Base-by-base conservation (phyloP, 768 basidiomycete genomes). In the Naganishia kalamii region DNA sequence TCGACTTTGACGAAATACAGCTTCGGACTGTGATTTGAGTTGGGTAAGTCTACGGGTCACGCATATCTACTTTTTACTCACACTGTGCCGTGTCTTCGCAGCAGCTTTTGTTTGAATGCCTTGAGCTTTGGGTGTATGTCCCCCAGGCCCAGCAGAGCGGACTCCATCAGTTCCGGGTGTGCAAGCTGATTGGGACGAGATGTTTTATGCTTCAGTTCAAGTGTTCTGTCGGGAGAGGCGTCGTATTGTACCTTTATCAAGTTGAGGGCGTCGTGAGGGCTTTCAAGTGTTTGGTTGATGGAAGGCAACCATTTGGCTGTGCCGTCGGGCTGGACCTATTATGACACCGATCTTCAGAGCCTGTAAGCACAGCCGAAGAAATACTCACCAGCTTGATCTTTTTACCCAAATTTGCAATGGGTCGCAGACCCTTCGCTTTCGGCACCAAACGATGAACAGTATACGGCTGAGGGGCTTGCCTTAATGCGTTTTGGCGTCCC, bases 1-100 rank as follows among this genome's bases (percentile, higher is more conserved):
- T 99, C 96, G 27, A 96, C 85, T 77, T 99, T 99, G 57, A 92
- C 93, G 71, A 99, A 94, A 77, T 92, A 98, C 6, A 98, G 78
- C 68, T 86, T 86, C 0, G 93, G 91, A 40, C 93, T 94, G 59
- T 7, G 29, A 11, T 3, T 41, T 23, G 23, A 8, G 13, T 23
- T 23, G 1, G 7, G n/a, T 57, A 2, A 7, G 35, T 15, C 17
- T 69, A 15, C 52, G 0, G 11, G 21, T 19, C 21, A 21, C 21
- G 25, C 35, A 46, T 43, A 29, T 13, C 62, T 33, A 19, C 25
- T 25, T 17, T 13, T n/a, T 10, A 67, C 81, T 72, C 65, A 91
- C 89, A 89, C 62, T 40, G 70, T 77, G 12, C 84, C 84, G 79
- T 80, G 60, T 44, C 77, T 75, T 54, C 76, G 72, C 41, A 79